A percentile compares a stretch with the other conserved stretches of the same genome.
Conservation (phyloP, 2,329 filamentous ascomycete species). For the Cadophora sp. region DNA sequence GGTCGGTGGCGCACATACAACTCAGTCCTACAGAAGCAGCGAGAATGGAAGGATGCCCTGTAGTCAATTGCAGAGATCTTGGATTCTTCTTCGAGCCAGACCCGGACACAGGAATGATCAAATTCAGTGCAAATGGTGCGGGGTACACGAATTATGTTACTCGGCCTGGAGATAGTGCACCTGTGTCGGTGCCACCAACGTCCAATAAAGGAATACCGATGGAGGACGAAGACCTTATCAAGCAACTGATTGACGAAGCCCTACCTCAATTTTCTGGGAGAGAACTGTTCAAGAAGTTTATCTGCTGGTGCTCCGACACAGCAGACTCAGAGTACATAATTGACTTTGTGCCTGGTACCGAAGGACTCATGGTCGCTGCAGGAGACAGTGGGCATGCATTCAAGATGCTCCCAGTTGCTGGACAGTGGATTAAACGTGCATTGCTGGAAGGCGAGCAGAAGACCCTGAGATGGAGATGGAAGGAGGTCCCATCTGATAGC, state of each 20-base stretch:
- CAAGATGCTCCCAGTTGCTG: conserved; percentile 14
- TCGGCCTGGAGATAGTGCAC: too few relatives aligned
- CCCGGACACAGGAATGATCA: too few relatives aligned
- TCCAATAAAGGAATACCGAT: too few relatives aligned
- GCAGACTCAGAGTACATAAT: conserved; percentile 11
- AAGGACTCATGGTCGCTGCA: conserved; percentile 3
- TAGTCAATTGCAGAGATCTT: too few relatives aligned
- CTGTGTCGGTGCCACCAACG: too few relatives aligned
- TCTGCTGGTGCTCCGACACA: conserved; percentile 12
- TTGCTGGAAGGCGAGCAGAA: neutral
- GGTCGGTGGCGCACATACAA: too few relatives aligned
- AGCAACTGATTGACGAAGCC: neutral
- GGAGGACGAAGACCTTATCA: neutral
- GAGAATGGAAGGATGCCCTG: too few relatives aligned
- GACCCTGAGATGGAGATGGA: conserved; percentile 10
- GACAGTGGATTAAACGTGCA: conserved; percentile 3
- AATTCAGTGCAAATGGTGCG: too few relatives aligned
- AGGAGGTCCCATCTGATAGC: neutral
- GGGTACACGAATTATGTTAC: too few relatives aligned
- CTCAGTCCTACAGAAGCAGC: too few relatives aligned
- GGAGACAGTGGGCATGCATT: conserved; percentile 5
- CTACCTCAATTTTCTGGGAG: conserved; percentile 5
- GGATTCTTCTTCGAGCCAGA: too few relatives aligned
- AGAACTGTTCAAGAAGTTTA: conserved; percentile 16
- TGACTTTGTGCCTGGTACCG: neutral